Base-by-base conservation (phyloP, 129 eudicot species). In the Pulicaria dysenterica region DNA sequence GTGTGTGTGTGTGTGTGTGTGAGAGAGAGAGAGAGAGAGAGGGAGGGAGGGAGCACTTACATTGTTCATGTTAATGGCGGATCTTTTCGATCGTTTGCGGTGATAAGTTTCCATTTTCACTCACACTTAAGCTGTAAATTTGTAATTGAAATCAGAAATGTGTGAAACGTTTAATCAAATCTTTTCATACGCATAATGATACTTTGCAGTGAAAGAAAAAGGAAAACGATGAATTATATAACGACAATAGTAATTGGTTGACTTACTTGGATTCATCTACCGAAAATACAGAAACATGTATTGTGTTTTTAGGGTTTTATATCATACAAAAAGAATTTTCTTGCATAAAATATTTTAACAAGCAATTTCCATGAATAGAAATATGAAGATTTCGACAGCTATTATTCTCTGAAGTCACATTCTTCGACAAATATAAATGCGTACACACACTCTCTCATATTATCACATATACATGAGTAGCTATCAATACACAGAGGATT, bases 61-160 rank as follows among this genome's bases (percentile, higher is more conserved):
- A 36, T 58, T 48, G 79, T n/a, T 68, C n/a, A 72, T 40, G 73
- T 6, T 59, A 39, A 34, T 77, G 64, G 67, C 7, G 45, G 67
- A 54, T 64, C 75, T 67, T 72, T 50, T 77, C 51, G 78, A 77
- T 59, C 85, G 66, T 65, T 77, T 82, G 8, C 85, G 79, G 37
- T 77, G 70, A 37, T 82, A 82, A 7, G 86, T 77, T 56, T 77
- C 86, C 86, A 82, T 79, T 57, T 56, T 80, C 70, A 74, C 40
- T 63, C 65, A 34, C 51, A 15, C 49, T 46, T 63, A 57, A 58
- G 12, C 78, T 49, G 75, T 7, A 53, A 69, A 80, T 51, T 39
- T 57, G 1, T 24, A 24, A 24, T 24, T 44, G n/a, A 11, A 50
- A 6, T 49, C 60, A 39, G 37, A 58, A 40, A 16, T 10, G 66